Evolutionary conservation across 2,329 filamentous ascomycete species (phyloP).

Genomic region (Pseudohalonectria lignicola): DNA sequence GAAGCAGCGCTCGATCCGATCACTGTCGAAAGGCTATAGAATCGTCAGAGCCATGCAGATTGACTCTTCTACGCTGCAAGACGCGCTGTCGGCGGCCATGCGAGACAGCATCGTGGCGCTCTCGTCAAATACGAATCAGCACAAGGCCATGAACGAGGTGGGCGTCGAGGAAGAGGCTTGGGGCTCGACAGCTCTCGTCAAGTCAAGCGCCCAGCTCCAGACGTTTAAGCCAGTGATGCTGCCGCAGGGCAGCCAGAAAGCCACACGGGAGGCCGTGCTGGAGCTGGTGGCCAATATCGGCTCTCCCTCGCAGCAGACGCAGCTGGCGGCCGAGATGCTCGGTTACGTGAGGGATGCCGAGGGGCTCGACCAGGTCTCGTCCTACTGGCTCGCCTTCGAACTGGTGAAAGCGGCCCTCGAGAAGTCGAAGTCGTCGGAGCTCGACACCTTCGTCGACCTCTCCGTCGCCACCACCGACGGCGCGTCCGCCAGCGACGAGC

Average conservation of each 20-base stretch:
- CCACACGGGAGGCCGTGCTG: constrained; percentile 45
- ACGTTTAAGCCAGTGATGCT: constrained; percentile 52
- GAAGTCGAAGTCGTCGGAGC: constrained; percentile 34
- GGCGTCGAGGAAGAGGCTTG: constrained; percentile 19
- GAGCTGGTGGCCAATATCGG: constrained; percentile 47
- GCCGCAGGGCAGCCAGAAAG: constrained; percentile 52
- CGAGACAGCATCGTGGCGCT: constrained; percentile 58
- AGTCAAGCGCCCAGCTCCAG: constrained; percentile 8
- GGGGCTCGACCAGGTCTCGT: constrained; percentile 51
- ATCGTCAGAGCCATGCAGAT: constrained; percentile 53
- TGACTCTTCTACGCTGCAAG: constrained; percentile 55
- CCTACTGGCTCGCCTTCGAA: constrained; percentile 72
- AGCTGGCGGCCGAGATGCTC: constrained; percentile 54
- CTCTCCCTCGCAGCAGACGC: constrained; percentile 45
- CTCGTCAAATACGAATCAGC: background rate
- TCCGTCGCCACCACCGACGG: constrained; percentile 21
- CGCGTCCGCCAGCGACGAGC: constrained; percentile 18
- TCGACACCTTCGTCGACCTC: constrained; percentile 58
- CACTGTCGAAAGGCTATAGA: constrained; percentile 64
- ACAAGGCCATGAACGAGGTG: constrained; percentile 8
- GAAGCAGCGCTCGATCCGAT: constrained; percentile 61
- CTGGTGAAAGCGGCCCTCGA: constrained; percentile 51
- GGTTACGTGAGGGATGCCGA: constrained; percentile 47
- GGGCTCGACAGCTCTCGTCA: constrained; percentile 16
- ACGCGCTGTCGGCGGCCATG: constrained; percentile 56